phyloP scores from a whole-genome alignment of 352 stramenopile genomes.

The Pythium pectinolyticum region DNA sequence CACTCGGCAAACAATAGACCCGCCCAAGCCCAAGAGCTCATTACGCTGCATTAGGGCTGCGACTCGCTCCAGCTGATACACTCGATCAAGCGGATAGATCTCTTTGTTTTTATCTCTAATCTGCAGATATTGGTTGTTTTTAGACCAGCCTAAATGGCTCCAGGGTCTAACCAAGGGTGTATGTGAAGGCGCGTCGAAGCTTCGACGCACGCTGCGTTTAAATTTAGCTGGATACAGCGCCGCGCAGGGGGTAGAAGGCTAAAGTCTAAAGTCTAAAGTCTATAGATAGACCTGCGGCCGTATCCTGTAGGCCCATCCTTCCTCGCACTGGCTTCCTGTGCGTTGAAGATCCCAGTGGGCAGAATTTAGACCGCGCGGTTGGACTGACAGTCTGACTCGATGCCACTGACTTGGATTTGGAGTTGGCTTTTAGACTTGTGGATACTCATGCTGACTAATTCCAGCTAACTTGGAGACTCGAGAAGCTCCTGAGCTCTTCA shows the following conservation, averaged over 20 bases:
- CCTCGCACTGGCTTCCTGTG: slow-evolving; percentile 34
- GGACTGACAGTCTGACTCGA: slow-evolving; percentile 7
- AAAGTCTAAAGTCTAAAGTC: too few species aligned
- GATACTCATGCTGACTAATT: background rate
- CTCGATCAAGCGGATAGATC: background rate
- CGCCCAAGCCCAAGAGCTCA: too few species aligned
- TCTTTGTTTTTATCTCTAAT: background rate
- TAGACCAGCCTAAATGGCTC: background rate
- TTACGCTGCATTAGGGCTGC: too few species aligned
- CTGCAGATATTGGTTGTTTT: background rate
- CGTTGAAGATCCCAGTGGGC: slow-evolving; percentile 34
- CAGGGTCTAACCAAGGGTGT: too few species aligned
- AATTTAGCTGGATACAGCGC: slow-evolving; percentile 8
- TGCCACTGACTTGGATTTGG: background rate
- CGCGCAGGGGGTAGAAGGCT: background rate
- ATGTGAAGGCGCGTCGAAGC: slow-evolving; percentile 4
- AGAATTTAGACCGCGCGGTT: background rate
- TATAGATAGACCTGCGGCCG: slow-evolving; percentile 13
- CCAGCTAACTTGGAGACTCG: too few species aligned
- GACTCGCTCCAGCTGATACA: background rate
- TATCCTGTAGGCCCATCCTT: slow-evolving; percentile 10
- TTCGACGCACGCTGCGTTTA: slow-evolving; percentile 12
- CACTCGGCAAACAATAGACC: slow-evolving; percentile 1
- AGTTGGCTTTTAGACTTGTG: background rate
- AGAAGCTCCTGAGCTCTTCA: background rate